Conservation (phyloP, 2,329 filamentous ascomycete genomes). For the Colletotrichum acutatum region DNA sequence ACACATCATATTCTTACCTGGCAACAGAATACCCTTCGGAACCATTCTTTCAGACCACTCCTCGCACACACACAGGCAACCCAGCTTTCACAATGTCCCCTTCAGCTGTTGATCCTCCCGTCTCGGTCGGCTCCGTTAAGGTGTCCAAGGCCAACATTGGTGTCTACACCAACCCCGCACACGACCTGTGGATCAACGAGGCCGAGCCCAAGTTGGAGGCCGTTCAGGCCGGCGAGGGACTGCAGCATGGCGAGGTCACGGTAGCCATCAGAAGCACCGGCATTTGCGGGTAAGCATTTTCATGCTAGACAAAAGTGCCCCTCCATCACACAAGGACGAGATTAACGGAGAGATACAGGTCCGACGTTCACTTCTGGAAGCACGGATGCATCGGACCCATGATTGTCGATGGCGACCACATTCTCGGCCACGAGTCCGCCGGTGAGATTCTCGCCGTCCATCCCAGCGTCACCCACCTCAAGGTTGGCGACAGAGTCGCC, state of each 20-base stretch:
- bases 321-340: not conserved
- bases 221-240: slow-evolving; percentile 72
- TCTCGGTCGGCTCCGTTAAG: slow-evolving; percentile 44
- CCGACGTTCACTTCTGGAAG: slow-evolving; percentile 98
- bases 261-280: slow-evolving; percentile 93
- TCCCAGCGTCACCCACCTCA: slow-evolving; percentile 80
- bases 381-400: slow-evolving; percentile 95
- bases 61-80: slow-evolving; percentile 3
- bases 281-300: slow-evolving; percentile 81
- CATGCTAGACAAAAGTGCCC: not conserved
- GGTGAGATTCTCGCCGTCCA: slow-evolving; percentile 86
- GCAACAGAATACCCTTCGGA: not conserved
- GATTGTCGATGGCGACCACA: slow-evolving; percentile 89
- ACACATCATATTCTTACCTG: not conserved
- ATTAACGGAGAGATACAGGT: slow-evolving; percentile 62
- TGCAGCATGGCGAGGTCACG: slow-evolving; percentile 87
- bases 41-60: not conserved
- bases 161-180: slow-evolving; percentile 93
- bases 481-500: slow-evolving; percentile 90
- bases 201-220: slow-evolving; percentile 81
- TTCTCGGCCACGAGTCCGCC: slow-evolving; percentile 93
- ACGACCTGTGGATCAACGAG: slow-evolving; percentile 89
- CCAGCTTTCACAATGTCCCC: slow-evolving; percentile 46
- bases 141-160: slow-evolving; percentile 88
- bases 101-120: slow-evolving; percentile 45